A percentile compares a stretch with the other conserved stretches of the same genome.
Conservation (phyloP, 176 grass and related monocot genomes). For the Pontederia crassipes region DNA sequence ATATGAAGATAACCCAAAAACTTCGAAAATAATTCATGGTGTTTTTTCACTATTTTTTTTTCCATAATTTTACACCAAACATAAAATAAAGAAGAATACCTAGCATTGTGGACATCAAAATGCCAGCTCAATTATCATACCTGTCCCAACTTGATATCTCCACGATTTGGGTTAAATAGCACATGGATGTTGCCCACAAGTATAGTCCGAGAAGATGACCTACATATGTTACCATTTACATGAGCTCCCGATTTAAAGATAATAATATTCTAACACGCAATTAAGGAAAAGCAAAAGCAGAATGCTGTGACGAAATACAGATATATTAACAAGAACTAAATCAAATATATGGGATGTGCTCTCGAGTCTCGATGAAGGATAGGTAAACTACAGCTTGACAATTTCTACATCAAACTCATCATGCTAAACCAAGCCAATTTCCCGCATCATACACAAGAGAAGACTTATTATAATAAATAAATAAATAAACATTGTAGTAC, state of each 20-base stretch:
- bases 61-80: too few relatives aligned
- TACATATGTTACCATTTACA: constrained; percentile 2
- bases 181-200: constrained; percentile 21
- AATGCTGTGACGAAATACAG: not conserved
- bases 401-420: too few relatives aligned
- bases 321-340: not conserved
- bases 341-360: too few relatives aligned
- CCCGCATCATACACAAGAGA: too few relatives aligned
- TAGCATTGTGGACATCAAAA: not conserved
- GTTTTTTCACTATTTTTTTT: too few relatives aligned
- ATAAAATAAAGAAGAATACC: not conserved
- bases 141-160: constrained; percentile 24
- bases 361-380: too few relatives aligned
- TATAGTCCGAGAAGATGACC: constrained; percentile 8
- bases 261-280: not conserved
- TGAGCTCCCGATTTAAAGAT: not conserved
- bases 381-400: too few relatives aligned
- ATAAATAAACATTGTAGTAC: too few relatives aligned
- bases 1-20: too few relatives aligned
- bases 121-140: not conserved
- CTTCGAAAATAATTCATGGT: too few relatives aligned
- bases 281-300: not conserved
- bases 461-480: too few relatives aligned
- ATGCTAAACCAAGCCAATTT: too few relatives aligned
- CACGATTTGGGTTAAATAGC: constrained; percentile 22